A percentile compares a stretch with the other conserved stretches of the same genome.
These are phyloP conservation scores for Rubroboletus satanas DNA, from an alignment of 768 basidiomycete species.

Conservation along the genomic window DNA sequence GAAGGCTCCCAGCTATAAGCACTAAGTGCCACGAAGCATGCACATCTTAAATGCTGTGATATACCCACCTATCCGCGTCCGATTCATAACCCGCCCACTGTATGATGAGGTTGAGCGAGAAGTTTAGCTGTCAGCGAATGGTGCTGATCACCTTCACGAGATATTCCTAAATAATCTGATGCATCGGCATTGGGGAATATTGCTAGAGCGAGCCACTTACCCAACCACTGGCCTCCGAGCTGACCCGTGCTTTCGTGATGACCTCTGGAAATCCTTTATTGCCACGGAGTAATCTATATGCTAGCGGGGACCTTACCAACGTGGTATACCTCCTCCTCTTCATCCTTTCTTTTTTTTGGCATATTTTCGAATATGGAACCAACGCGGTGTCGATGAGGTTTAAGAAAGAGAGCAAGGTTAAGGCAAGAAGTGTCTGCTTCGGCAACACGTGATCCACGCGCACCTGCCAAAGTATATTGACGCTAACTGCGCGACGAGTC, in stretches of 20 bases:
- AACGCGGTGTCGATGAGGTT: not conserved
- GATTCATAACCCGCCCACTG: slow-evolving; percentile 68
- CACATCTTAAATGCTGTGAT: not conserved
- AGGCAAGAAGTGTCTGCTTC: not conserved
- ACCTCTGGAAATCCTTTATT: slow-evolving; percentile 43
- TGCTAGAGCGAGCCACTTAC: slow-evolving; percentile 32
- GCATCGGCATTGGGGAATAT: not conserved
- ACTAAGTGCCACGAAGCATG: not conserved
- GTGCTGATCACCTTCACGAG: slow-evolving; percentile 53
- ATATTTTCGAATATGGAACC: slow-evolving; percentile 9
- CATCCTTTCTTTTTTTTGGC: slow-evolving; percentile 26
- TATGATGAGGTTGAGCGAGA: slow-evolving; percentile 3
- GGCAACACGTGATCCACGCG: slow-evolving; percentile 16
- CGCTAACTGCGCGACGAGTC: not conserved
- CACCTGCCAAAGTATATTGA: not conserved
- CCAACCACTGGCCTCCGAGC: slow-evolving; percentile 44
- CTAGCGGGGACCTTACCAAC: slow-evolving; percentile 38
- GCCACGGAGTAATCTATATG: not conserved
- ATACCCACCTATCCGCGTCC: slow-evolving; percentile 50
- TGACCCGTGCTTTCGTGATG: slow-evolving; percentile 55
- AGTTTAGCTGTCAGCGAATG: not conserved
- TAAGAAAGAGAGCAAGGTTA: not conserved
- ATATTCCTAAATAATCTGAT: slow-evolving; percentile 48
- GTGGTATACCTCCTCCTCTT: slow-evolving; percentile 40
- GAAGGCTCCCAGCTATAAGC: slow-evolving; percentile 64